Evolutionary conservation across 306 rosid genomes (phyloP).

Genomic region (Acacia acuminata): DNA sequence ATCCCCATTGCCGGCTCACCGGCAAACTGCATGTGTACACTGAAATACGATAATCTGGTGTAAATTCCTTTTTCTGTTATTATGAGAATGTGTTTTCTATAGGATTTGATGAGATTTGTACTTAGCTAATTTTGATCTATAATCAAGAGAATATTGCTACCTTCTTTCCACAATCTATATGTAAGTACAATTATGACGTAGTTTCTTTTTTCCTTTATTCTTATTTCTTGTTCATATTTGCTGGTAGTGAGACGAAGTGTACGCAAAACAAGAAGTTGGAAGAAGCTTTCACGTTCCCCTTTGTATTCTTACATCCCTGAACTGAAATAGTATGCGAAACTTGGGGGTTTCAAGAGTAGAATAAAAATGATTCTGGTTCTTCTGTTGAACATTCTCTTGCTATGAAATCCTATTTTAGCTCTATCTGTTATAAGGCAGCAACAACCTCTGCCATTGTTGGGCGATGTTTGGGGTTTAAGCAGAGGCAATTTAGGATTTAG

Average conservation of each 20-base stretch:
- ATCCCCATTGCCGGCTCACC: constrained; percentile 57
- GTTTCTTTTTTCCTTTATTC: neutral
- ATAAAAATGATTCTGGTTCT: neutral
- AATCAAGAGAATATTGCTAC: constrained; percentile 20
- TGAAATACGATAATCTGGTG: constrained; percentile 28
- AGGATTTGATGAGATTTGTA: constrained; percentile 29
- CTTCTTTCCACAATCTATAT: neutral
- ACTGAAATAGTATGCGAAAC: neutral
- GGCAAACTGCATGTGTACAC: constrained; percentile 44
- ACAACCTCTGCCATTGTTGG: constrained; percentile 47
- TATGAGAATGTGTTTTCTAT: constrained; percentile 27
- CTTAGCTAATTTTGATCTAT: constrained; percentile 24
- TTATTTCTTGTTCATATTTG: no score
- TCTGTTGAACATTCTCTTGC: neutral
- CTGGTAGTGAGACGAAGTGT: neutral
- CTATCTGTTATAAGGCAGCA: constrained; percentile 30
- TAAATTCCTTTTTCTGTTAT: constrained; percentile 34
- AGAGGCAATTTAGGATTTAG: constrained; percentile 40
- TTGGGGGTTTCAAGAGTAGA: constrained; percentile 3
- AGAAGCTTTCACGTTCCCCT: neutral
- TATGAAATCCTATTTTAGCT: constrained; percentile 13
- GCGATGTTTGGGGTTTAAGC: constrained; percentile 23
- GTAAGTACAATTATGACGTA: constrained; percentile 13
- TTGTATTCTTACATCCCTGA: neutral
- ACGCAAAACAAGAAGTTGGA: neutral